phyloP scores from a whole-genome alignment of 129 eudicot species.

The Flaveria trinervia region DNA sequence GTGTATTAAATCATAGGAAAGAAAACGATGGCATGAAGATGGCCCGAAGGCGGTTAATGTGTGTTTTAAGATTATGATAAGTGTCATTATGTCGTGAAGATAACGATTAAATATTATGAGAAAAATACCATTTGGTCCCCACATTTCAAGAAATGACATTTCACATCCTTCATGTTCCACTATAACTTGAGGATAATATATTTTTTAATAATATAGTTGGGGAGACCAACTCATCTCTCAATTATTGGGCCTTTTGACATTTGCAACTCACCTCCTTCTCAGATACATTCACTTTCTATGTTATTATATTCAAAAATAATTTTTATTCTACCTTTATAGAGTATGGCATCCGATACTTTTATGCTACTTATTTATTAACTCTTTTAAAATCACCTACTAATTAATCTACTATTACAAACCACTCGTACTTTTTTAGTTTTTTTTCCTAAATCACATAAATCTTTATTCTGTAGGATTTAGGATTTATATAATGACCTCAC shows the following conservation, averaged over 20 bases:
- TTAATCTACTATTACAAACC: too few relatives aligned
- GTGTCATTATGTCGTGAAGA: too few relatives aligned
- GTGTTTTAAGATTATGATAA: not conserved
- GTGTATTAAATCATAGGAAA: not conserved
- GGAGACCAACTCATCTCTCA: conserved; percentile 30
- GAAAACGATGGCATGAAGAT: not conserved
- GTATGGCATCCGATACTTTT: not conserved
- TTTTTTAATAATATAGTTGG: conserved; percentile 10
- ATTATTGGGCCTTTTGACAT: conserved; percentile 24
- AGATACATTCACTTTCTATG: conserved; percentile 13
- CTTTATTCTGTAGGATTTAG: too few relatives aligned
- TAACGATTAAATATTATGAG: too few relatives aligned
- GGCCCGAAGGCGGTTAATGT: not conserved
- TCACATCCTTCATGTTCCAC: not conserved
- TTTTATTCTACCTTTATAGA: not conserved
- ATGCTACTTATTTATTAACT: not conserved
- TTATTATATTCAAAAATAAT: not conserved
- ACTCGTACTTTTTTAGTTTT: too few relatives aligned
- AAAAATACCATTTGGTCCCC: conserved; percentile 2
- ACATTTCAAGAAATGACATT: not conserved
- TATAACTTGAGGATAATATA: conserved; percentile 20
- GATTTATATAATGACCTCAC: too few relatives aligned
- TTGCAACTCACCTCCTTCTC: conserved; percentile 24
- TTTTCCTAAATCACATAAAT: too few relatives aligned
- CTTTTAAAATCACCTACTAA: too few relatives aligned